Conservation (phyloP, 306 rosid species). For the Hylodesmum podocarpum region DNA sequence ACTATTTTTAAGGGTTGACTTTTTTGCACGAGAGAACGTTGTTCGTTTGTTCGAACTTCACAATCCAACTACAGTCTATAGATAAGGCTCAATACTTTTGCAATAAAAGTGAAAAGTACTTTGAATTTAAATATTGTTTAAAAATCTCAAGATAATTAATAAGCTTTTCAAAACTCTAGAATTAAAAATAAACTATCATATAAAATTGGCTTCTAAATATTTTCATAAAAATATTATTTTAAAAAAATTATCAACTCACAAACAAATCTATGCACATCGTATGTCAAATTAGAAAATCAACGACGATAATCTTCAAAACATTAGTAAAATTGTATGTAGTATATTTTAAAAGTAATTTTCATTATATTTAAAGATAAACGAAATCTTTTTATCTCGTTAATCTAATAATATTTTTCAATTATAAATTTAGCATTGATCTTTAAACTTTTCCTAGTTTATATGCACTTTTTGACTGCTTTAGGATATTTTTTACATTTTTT, state of each 20-base stretch:
- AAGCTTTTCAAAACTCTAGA: no score
- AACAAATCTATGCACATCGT: neutral
- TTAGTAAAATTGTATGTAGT: neutral
- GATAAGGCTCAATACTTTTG: neutral
- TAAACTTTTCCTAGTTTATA: neutral
- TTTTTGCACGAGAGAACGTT: neutral
- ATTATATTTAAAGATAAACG: neutral
- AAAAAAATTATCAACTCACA: neutral
- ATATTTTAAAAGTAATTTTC: no score
- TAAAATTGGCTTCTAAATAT: no score
- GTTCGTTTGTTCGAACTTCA: neutral
- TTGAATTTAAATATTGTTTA: no score
- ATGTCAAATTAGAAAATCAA: neutral
- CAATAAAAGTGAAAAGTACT: neutral
- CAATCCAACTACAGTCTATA: neutral
- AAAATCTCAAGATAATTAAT: no score
- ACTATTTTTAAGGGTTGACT: neutral
- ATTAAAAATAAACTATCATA: no score
- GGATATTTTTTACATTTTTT: neutral
- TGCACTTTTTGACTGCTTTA: neutral
- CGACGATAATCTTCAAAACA: neutral
- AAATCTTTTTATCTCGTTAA: neutral
- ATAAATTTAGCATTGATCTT: neutral
- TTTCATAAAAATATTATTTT: neutral
- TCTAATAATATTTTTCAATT: neutral